Conservation (phyloP, 495 filamentous ascomycete genomes). For the Evansstolkia leycettana region DNA sequence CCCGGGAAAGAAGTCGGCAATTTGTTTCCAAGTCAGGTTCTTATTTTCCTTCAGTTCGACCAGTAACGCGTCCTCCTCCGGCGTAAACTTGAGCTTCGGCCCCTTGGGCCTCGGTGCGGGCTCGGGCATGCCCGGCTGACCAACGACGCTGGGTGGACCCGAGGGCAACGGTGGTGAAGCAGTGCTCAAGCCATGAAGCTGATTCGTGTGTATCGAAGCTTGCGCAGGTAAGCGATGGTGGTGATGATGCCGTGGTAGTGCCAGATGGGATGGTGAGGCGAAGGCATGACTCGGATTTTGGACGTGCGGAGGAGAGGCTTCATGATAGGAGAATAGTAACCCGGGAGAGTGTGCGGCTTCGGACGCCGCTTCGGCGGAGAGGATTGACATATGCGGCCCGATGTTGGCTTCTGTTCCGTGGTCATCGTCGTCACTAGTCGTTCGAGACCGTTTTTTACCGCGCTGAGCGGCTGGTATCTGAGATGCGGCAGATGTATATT, state of each 20-base stretch:
- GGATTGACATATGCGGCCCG: constrained; percentile 15
- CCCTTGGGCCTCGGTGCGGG: constrained; percentile 65
- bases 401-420: constrained; percentile 8
- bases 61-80: constrained; percentile 73
- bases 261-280: constrained; percentile 12
- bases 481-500: constrained; percentile 18
- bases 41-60: constrained; percentile 88
- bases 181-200: constrained; percentile 14
- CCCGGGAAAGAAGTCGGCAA: constrained; percentile 86
- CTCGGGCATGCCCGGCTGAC: constrained; percentile 68
- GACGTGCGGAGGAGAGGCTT: constrained; percentile 15
- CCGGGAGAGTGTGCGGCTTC: constrained; percentile 18
- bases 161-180: constrained; percentile 14
- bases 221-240: constrained; percentile 62
- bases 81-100: constrained; percentile 81
- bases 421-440: constrained; percentile 15
- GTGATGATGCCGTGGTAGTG: constrained; percentile 46
- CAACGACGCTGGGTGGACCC: constrained; percentile 59
- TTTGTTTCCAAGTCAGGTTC: constrained; percentile 89
- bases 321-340: constrained; percentile 20
- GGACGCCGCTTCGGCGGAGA: constrained; percentile 14
- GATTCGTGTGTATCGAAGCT: constrained; percentile 26
- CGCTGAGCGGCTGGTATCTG: constrained; percentile 16
- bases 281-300: constrained; percentile 18
- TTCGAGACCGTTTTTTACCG: constrained; percentile 20